Evolutionary conservation across 2,329 filamentous ascomycete genomes (phyloP).

Genomic region (Paraphaeosphaeria minitans): DNA sequence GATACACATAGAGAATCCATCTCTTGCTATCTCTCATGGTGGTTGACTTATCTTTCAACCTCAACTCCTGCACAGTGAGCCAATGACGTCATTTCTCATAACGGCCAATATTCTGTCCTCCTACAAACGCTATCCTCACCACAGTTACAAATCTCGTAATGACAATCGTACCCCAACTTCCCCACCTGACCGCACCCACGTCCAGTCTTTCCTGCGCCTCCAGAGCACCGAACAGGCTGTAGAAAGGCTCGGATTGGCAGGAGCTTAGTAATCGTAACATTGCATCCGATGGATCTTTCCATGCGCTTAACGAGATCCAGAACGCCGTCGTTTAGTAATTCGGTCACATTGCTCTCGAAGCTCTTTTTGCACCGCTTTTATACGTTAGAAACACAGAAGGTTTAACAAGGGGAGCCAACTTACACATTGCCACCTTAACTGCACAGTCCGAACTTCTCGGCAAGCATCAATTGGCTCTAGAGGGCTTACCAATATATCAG

Average conservation of each 20-base stretch:
- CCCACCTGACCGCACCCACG: not conserved
- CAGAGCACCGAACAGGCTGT: not conserved
- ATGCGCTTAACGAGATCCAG: not conserved
- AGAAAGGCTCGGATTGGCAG: not conserved
- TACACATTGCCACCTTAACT: slow-evolving; percentile 30
- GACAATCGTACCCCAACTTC: not conserved
- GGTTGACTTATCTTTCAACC: no score
- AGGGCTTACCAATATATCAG: not conserved
- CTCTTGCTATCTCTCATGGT: no score
- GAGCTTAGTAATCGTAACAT: not conserved
- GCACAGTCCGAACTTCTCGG: slow-evolving; percentile 7
- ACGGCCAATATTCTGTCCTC: not conserved
- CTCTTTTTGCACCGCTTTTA: not conserved
- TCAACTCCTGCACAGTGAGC: no score
- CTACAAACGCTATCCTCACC: not conserved
- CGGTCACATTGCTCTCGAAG: slow-evolving; percentile 11
- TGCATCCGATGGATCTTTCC: not conserved
- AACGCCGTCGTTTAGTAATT: not conserved
- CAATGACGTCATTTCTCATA: no score
- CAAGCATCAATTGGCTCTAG: slow-evolving; percentile 14
- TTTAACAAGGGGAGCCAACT: slow-evolving; percentile 13
- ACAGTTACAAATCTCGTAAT: not conserved
- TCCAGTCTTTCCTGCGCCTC: not conserved
- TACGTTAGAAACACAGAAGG: not conserved
- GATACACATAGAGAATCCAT: no score